Percentiles rank a stretch among this genome's conserved stretches.
Evolutionary conservation across 352 stramenopile genomes (phyloP).

Genomic region (Ophiocytium majus): DNA sequence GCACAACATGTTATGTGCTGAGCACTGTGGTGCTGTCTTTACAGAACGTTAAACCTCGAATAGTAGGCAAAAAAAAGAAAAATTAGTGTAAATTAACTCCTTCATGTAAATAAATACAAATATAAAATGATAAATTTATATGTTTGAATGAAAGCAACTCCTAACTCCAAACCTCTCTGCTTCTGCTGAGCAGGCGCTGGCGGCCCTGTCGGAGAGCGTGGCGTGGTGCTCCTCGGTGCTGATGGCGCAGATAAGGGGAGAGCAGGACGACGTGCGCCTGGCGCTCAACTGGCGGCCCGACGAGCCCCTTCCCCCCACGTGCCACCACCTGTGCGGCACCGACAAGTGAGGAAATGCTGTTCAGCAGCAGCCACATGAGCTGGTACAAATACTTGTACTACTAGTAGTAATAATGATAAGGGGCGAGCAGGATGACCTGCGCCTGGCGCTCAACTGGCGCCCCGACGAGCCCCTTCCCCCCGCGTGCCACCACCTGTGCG

Average conservation of each 20-base stretch:
- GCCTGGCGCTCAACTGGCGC: background rate
- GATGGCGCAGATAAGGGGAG: conserved; percentile 1
- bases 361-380: no score
- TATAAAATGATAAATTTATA: background rate
- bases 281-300: background rate
- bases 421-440: background rate
- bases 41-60: background rate
- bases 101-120: no score
- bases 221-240: conserved; percentile 35
- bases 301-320: background rate
- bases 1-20: no score
- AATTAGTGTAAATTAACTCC: no score
- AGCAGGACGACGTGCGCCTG: background rate
- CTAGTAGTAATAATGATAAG: background rate
- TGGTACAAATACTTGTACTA: background rate
- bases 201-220: conserved; percentile 32
- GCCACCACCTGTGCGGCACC: background rate
- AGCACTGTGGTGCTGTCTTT: background rate
- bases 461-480: background rate
- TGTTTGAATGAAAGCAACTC: background rate
- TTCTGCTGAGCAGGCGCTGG: conserved; percentile 28
- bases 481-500: no score
- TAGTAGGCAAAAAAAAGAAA: background rate
- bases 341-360: no score
- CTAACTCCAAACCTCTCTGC: background rate